These are phyloP conservation scores for Alopecurus myosuroides DNA, from an alignment of 176 grass and related monocot species.

Conservation along the genomic window DNA sequence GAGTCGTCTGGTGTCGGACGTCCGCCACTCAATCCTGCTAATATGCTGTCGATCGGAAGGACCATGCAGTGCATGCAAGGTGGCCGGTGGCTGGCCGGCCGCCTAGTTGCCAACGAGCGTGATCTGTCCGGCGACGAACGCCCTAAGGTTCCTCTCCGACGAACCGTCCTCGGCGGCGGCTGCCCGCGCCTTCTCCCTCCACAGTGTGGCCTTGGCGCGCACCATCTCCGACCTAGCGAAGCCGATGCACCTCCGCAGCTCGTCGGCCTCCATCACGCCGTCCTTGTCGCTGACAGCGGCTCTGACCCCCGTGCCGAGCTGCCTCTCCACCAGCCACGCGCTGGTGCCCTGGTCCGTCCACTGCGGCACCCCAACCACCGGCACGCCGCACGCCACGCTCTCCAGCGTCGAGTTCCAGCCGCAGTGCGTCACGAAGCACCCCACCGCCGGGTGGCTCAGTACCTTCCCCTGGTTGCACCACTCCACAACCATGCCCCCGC, in stretches of 20 bases:
- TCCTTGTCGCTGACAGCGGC: slow-evolving; percentile 35
- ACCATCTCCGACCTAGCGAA: slow-evolving; percentile 37
- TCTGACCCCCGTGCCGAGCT: slow-evolving; percentile 53
- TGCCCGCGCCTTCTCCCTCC: slow-evolving; percentile 41
- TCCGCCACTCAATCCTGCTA: no score
- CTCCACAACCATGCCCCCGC: slow-evolving; percentile 51
- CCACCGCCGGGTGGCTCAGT: slow-evolving; percentile 51
- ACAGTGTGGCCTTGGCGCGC: slow-evolving; percentile 42
- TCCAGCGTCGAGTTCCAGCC: slow-evolving; percentile 78
- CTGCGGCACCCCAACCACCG: slow-evolving; percentile 51
- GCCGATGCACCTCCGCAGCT: slow-evolving; percentile 54
- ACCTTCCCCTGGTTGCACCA: slow-evolving; percentile 78
- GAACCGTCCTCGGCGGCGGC: slow-evolving; percentile 31
- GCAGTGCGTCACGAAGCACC: slow-evolving; percentile 84
- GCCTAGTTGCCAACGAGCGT: slow-evolving; percentile 17
- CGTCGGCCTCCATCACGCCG: slow-evolving; percentile 40
- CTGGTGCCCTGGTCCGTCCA: slow-evolving; percentile 76
- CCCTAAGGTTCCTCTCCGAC: slow-evolving; percentile 47
- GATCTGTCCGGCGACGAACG: slow-evolving; percentile 29
- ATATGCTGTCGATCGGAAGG: no score
- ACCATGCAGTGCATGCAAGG: no score
- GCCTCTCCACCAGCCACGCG: slow-evolving; percentile 50
- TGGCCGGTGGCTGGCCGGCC: no score
- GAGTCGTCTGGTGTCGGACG: no score
- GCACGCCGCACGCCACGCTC: slow-evolving; percentile 52